Evolutionary conservation across 768 basidiomycete genomes (phyloP), one percentile per base, ranked within the genome.

Genomic region (Phylloporus sp.): DNA sequence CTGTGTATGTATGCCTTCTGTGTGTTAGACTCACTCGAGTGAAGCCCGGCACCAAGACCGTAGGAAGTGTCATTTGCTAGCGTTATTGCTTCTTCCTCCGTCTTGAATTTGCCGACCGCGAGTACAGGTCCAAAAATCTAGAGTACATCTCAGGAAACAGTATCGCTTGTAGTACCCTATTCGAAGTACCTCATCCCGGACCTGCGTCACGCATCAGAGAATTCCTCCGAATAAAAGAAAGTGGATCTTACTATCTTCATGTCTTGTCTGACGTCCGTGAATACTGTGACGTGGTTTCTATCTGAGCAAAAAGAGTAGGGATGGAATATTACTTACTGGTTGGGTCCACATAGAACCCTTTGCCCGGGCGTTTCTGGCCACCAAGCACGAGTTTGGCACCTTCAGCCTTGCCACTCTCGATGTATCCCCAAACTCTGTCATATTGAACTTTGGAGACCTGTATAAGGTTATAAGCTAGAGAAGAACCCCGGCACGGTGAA

Each of bases 101-200:
- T 86, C 58, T 80, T 81, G 73, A 97, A 97, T 58, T 76, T 82
- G 38, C 85, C 86, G 38, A 97, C 80, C 23, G 83, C 79, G 35
- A 95, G 79, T 3, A 98, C 95, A 24, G 95, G 95, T 9, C 95
- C 95, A 67, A 98, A 98, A 59, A 97, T 97, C 85, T 95, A 53
- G 28, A 5, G 18, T 29, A 55, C 12, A 45, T 54, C 49, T 63
- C 42, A 55, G 50, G 38, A 36, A 5, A 35, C 18, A 51, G 54
- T 40, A 40, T 49, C 35, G 48, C 53, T 15, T 47, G 50, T 26
- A 48, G 36, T 47, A 49, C 41, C 36, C 28, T 47, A 47, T 41
- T 29, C 20, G n/a, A 47, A 45, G 47, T 52, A 71, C 68, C 63
- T 69, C 68, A 34, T 69, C 68, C 55, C 44, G 57, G 43, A 69